Percentiles rank a stretch among this genome's conserved stretches.
Evolutionary conservation across 345 rosid species (phyloP).

Genomic region (Cardiospermum halicacabum): DNA sequence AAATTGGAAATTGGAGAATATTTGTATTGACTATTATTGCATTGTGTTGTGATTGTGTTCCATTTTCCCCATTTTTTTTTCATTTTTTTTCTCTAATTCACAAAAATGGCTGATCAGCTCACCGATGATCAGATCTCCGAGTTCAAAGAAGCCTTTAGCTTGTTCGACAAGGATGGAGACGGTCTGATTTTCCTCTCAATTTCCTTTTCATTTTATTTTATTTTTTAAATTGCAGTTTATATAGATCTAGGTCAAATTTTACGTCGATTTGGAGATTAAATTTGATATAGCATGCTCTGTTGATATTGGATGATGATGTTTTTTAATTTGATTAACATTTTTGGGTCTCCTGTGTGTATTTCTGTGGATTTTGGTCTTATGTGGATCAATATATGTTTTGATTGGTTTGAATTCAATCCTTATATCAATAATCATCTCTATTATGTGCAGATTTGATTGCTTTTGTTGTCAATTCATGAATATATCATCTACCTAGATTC

Average conservation of each 20-base stretch:
- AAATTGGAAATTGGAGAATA: neutral
- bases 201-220: neutral
- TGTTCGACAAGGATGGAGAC: conserved; percentile 85
- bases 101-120: conserved; percentile 70
- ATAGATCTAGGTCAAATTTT: neutral
- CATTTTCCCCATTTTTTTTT: too few relatives aligned
- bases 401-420: too few relatives aligned
- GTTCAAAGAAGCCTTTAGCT: conserved; percentile 78
- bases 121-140: conserved; percentile 86
- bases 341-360: neutral
- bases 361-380: too few relatives aligned
- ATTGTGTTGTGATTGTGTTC: too few relatives aligned
- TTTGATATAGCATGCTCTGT: neutral
- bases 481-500: too few relatives aligned
- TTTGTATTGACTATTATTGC: too few relatives aligned
- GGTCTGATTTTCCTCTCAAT: conserved; percentile 32
- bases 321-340: neutral
- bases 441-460: too few relatives aligned
- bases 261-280: neutral
- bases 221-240: neutral
- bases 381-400: too few relatives aligned
- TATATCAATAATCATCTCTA: too few relatives aligned
- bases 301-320: neutral
- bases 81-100: neutral
- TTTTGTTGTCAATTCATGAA: too few relatives aligned